A percentile compares a stretch with the other conserved stretches of the same genome.
Conservation (phyloP, 139 green algal species). For the Pleodorina starrii region DNA sequence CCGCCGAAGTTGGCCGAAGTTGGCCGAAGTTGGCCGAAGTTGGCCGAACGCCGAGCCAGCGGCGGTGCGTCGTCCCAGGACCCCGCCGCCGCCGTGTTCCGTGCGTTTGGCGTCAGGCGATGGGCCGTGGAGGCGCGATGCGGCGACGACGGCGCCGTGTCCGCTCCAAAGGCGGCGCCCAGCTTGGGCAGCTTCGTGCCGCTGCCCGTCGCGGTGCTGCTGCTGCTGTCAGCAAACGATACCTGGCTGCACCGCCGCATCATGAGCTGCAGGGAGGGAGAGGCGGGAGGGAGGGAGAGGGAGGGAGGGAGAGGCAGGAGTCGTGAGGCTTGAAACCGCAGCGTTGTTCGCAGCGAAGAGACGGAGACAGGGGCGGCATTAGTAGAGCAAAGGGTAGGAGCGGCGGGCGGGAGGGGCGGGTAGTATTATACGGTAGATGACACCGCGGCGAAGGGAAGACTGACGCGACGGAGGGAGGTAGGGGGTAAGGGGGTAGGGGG, state of each 20-base stretch:
- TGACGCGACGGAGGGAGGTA: background rate
- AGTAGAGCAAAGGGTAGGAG: too few species aligned
- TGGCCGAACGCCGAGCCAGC: too few species aligned
- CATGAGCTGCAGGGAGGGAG: background rate
- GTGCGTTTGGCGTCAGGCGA: too few species aligned
- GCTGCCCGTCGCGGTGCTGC: background rate
- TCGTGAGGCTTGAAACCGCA: background rate
- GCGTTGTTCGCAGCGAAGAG: background rate
- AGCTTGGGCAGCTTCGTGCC: conserved; percentile 9
- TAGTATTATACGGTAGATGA: too few species aligned
- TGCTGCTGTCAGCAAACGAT: too few species aligned
- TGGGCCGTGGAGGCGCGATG: too few species aligned
- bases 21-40: too few species aligned
- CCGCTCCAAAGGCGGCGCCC: background rate
- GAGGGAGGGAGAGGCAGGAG: background rate
- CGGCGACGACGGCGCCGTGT: too few species aligned
- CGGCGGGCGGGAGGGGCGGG: too few species aligned
- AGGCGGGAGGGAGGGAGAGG: background rate
- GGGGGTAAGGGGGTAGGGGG: background rate
- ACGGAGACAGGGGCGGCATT: background rate
- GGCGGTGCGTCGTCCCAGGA: too few species aligned
- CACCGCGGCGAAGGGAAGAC: background rate
- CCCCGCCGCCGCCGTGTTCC: too few species aligned
- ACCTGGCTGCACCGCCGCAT: background rate
- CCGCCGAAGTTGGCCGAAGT: background rate